Base-by-base conservation (phyloP, 495 filamentous ascomycete species). In the Pseudomonodictys pantanalensis region DNA sequence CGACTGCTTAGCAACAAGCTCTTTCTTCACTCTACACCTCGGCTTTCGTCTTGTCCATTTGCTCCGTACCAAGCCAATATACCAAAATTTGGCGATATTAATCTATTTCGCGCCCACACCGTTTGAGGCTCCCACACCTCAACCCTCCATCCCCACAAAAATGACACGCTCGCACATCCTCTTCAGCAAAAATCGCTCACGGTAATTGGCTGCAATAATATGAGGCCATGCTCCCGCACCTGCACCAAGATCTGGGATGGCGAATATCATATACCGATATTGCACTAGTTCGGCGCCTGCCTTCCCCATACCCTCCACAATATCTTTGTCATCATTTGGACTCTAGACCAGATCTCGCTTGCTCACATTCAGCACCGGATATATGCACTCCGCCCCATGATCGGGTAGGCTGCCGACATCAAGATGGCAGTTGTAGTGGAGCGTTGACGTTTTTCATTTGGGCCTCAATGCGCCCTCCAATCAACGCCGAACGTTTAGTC, bases 31-130 rank as follows among this genome's bases (percentile, higher is more conserved):
- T 46, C 43, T 10, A 7, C 22, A 46, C 24, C 7, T 26, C 4
- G 18, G 17, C 12, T 46, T 22, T 22, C 43, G 12, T 17, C 17
- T 46, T 22, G 4, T 22, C 3, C 18, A 22, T 7, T 11, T 26
- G 3, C n/a, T 28, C 30, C 44, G 42, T 48, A 32, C 20, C 53
- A 58, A 49, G 24, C 3, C 50, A 41, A 39, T 17, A 3, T 18
- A n/a, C n/a, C 17, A 50, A 24, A 58, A 25, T 58, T 49, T 45
- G 44, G 55, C 49, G 7, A 58, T 58, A 58, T 58, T 58, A 58
- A 58, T 58, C 22, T 58, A 58, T 50, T 20, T 58, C 22, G 20
- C 44, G 33, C 51, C 20, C 30, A 12, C 5, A 1, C 23, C 12
- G 24, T 44, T 12, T 22, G 15, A 23, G 6, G 9, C 17, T 5